phyloP scores from a whole-genome alignment of 331 rosid species.

The Spiraea crenata region DNA sequence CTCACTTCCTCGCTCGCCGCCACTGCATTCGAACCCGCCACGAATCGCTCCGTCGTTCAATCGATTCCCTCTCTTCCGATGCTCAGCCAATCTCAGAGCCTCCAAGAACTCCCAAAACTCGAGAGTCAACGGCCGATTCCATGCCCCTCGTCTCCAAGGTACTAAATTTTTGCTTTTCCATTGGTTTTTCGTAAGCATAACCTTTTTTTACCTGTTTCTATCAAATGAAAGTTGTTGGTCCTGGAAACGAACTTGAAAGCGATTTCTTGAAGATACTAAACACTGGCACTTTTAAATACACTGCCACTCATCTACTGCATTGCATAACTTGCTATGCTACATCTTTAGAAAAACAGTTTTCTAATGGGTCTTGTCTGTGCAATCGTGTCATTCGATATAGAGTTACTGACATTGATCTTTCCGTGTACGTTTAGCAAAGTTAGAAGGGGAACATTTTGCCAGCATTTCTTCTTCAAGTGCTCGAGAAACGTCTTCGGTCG shows the following conservation, averaged over 20 bases:
- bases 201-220: too few species aligned
- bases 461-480: constrained; percentile 68
- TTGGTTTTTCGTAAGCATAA: background rate
- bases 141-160: constrained; percentile 13
- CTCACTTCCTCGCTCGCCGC: constrained; percentile 11
- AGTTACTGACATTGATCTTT: background rate
- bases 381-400: background rate
- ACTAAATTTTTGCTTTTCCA: background rate
- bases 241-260: background rate
- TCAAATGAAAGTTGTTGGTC: background rate
- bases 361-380: background rate
- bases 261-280: background rate
- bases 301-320: background rate
- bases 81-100: constrained; percentile 18
- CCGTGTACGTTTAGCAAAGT: constrained; percentile 10
- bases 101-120: constrained; percentile 6
- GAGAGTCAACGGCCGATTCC: background rate
- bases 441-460: constrained; percentile 54
- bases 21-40: background rate
- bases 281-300: background rate
- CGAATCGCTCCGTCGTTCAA: background rate
- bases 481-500: constrained; percentile 68
- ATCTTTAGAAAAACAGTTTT: background rate
- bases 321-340: background rate
- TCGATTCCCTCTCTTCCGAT: constrained; percentile 18